Evolutionary conservation across 2,329 filamentous ascomycete species (phyloP), one percentile per base, ranked within the genome.

Genomic region (Fusarium sp.): DNA sequence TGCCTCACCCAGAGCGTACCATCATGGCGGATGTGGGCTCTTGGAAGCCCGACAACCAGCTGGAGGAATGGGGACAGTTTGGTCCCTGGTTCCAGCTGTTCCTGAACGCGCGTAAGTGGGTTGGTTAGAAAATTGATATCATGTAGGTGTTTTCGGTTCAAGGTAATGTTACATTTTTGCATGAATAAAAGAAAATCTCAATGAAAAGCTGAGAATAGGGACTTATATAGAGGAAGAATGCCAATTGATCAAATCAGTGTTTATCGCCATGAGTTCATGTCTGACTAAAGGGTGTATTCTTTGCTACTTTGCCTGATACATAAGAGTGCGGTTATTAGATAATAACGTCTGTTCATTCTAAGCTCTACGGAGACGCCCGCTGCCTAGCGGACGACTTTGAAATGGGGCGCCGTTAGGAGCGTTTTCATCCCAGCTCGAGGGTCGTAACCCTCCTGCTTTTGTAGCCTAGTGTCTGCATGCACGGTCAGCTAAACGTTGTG

Each of bases 1-100:
- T 98, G 95, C 95, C 95, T 70, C 95, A 98, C 82, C 95, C 95
- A 1, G 95, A 98, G 85, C 90, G 95, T n/a, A 97, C 94, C 17
- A 91, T 97, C 68, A 86, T 97, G 86, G 91, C 90, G 66, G 94
- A 94, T 68, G 92, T 95, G 70, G 91, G 88, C 57, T 96, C 93
- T 82, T 98, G 92, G 82, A 85, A 93, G 71, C 93, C 94, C 9
- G 78, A 78, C 4, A 84, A 84, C 37, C 86, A 90, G 68, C 72
- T 87, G 7, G 89, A 90, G 14, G 87, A 91, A 71, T 95, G 93
- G 93, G 94, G 93, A 32, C 92, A 95, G 75, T 93, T 92, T 80
- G 94, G 94, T 1, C 95, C 95, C 22, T 98, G 95, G 95, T 87
- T 93, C 72, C 89, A 94, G 79, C 88, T 98, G 85, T 98, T 98